These are phyloP conservation scores for Solanum lycopersicoides DNA, from an alignment of 257 asterid species.

Conservation along the genomic window DNA sequence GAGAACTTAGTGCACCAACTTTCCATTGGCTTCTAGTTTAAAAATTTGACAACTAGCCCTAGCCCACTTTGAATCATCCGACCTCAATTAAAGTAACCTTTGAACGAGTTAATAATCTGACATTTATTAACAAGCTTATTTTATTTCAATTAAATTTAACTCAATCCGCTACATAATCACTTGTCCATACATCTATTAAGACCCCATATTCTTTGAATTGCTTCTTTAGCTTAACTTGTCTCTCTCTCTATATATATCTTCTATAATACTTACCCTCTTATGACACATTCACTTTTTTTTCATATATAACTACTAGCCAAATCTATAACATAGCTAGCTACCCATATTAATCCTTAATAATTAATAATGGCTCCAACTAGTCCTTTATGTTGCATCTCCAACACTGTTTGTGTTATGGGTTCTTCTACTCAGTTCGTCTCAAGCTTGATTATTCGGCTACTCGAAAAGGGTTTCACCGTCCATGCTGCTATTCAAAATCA, in stretches of 20 bases:
- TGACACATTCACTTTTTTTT: neutral
- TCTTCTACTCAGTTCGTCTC: constrained; percentile 65
- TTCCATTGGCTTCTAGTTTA: too few species aligned
- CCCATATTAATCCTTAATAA: neutral
- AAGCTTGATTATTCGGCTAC: constrained; percentile 55
- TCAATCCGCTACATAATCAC: neutral
- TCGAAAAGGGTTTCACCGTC: constrained; percentile 67
- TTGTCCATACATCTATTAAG: neutral
- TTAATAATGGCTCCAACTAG: neutral
- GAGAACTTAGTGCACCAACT: too few species aligned
- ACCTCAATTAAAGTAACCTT: neutral
- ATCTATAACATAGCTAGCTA: neutral
- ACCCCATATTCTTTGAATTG: neutral
- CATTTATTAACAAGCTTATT: too few species aligned
- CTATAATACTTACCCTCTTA: too few species aligned
- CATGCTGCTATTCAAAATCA: constrained; percentile 78
- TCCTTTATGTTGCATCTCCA: neutral
- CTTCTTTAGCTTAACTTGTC: neutral
- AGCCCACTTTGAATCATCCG: neutral
- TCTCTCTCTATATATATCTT: neutral
- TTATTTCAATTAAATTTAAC: too few species aligned
- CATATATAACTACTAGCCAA: neutral
- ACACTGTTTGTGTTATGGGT: constrained; percentile 66
- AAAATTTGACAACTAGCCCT: neutral
- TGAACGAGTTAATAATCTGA: neutral